Evolutionary conservation across 116 monocot genomes (phyloP).

Genomic region (Papilionanthe hybrid): DNA sequence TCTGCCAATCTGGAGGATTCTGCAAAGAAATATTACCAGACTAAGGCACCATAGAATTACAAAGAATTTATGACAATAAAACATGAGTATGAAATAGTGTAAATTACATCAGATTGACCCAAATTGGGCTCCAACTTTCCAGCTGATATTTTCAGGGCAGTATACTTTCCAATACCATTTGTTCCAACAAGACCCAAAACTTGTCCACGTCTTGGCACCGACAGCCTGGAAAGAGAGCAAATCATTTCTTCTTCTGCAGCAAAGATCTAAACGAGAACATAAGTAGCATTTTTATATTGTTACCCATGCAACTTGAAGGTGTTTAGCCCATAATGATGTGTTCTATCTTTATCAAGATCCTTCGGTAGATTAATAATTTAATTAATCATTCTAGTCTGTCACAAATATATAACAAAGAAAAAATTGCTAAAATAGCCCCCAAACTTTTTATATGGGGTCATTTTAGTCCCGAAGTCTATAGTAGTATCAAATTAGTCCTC

Average conservation of each 20-base stretch:
- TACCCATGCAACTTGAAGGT: slow-evolving; percentile 26
- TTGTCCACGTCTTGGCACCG: slow-evolving; percentile 79
- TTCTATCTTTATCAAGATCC: slow-evolving; percentile 25
- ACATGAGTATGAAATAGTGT: neutral
- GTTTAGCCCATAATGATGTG: slow-evolving; percentile 27
- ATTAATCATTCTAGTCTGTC: neutral
- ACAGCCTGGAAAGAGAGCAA: slow-evolving; percentile 45
- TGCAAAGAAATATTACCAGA: slow-evolving; percentile 23
- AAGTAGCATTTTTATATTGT: neutral
- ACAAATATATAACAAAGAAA: no score
- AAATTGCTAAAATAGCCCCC: no score
- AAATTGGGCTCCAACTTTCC: slow-evolving; percentile 91
- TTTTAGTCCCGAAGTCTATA: no score
- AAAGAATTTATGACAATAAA: neutral
- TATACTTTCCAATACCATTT: slow-evolving; percentile 91
- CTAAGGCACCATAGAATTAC: neutral
- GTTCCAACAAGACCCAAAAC: slow-evolving; percentile 83
- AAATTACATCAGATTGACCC: slow-evolving; percentile 71
- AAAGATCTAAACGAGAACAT: no score
- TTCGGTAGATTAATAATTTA: slow-evolving; percentile 25
- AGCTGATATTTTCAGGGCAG: slow-evolving; percentile 79
- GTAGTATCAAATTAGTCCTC: no score
- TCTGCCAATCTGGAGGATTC: slow-evolving; percentile 95
- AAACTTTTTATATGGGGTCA: no score
- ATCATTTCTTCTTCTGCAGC: no score